Evolutionary conservation across 2,329 filamentous ascomycete species (phyloP).

Genomic region (Lanzia echinophila): DNA sequence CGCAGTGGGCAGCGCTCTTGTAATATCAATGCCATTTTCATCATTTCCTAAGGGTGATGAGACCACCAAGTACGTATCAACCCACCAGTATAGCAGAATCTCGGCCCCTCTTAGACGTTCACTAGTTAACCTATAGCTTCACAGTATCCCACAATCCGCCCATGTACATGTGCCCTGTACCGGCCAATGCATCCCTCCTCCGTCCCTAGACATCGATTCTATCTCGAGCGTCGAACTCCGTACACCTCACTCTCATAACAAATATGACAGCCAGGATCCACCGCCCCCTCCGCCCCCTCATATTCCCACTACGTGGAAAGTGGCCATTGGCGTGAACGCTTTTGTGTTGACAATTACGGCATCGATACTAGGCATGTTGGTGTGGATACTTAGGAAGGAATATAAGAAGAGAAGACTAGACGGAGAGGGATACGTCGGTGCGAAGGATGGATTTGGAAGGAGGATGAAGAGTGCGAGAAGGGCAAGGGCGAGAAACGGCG

Average conservation of each 20-base stretch:
- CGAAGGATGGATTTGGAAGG: conserved; percentile 7
- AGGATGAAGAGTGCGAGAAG: conserved; percentile 7
- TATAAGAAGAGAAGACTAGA: conserved; percentile 1
- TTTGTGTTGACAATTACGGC: conserved; percentile 8
- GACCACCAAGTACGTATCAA: neutral
- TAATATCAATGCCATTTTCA: neutral
- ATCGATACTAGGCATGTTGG: conserved; percentile 6
- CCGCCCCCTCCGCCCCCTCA: neutral
- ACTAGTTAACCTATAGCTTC: neutral
- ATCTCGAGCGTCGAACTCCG: neutral
- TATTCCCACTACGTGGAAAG: conserved; percentile 9
- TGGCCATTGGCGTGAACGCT: conserved; percentile 7
- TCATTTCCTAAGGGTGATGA: neutral
- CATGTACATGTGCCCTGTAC: neutral
- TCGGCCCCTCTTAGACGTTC: neutral
- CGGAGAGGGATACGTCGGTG: conserved; percentile 1
- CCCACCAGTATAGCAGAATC: too few relatives aligned
- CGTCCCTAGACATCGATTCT: neutral
- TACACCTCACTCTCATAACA: neutral
- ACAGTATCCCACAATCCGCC: neutral
- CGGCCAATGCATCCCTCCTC: neutral
- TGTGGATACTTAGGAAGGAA: conserved; percentile 4
- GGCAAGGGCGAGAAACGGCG: neutral
- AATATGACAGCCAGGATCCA: neutral
- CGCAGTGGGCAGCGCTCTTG: conserved; percentile 3